phyloP scores from a whole-genome alignment of 2,329 filamentous ascomycete species.

The Chaetothyriales sp. region DNA sequence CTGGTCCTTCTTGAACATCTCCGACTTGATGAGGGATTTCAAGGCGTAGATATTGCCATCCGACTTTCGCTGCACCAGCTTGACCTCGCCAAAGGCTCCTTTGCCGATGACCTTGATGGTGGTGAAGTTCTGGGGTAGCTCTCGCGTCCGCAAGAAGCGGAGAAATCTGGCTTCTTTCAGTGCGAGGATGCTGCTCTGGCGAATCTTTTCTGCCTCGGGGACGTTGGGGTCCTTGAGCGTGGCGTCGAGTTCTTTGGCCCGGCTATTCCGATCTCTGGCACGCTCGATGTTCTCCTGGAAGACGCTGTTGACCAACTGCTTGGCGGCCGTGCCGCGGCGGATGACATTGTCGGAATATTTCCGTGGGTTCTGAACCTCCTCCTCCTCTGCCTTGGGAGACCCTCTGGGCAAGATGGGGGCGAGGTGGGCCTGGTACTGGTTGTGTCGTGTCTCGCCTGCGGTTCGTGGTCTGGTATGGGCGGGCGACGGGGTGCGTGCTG shows the following conservation, averaged over 20 bases:
- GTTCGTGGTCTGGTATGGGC: conserved; percentile 59
- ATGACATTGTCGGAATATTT: conserved; percentile 78
- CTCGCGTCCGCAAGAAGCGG: conserved; percentile 83
- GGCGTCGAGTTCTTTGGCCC: conserved; percentile 82
- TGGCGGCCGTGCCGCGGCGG: conserved; percentile 54
- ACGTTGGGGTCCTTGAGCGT: conserved; percentile 66
- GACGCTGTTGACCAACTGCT: conserved; percentile 59
- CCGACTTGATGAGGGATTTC: conserved; percentile 95
- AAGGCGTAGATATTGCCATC: conserved; percentile 96
- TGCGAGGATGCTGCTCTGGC: conserved; percentile 71
- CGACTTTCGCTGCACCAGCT: conserved; percentile 88
- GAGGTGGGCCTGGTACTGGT: conserved; percentile 46
- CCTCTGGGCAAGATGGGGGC: conserved; percentile 54
- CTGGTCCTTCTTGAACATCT: conserved; percentile 99
- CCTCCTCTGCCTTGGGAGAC: conserved; percentile 46
- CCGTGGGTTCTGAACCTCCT: conserved; percentile 67
- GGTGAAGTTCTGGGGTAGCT: conserved; percentile 85
- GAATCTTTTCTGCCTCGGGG: conserved; percentile 62
- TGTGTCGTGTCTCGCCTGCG: conserved; percentile 53
- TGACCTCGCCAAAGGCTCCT: conserved; percentile 96
- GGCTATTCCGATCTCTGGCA: conserved; percentile 86
- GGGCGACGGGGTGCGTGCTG: conserved; percentile 50
- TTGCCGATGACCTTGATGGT: conserved; percentile 98
- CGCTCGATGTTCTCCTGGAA: conserved; percentile 98
- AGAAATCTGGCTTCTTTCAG: conserved; percentile 86